These are phyloP conservation scores for Dothistroma pini DNA, from an alignment of 2,329 filamentous ascomycete genomes.

Conservation along the genomic window DNA sequence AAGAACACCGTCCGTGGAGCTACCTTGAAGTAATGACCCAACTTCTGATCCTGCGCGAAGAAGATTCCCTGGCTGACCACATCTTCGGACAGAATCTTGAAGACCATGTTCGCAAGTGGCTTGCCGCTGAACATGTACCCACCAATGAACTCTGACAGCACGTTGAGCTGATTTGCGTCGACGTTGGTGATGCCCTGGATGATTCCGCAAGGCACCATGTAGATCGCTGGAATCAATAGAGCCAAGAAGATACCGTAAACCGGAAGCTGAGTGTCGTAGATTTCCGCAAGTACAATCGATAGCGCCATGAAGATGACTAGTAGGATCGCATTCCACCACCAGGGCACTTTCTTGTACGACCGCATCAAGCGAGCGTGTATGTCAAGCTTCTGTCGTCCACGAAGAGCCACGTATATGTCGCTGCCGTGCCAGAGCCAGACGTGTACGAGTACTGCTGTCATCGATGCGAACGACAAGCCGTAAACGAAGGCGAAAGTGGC, in stretches of 20 bases:
- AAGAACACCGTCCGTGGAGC: constrained; percentile 45
- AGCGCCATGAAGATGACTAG: constrained; percentile 27
- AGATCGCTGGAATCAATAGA: constrained; percentile 69
- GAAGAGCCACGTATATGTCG: constrained; percentile 32
- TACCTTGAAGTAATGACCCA: constrained; percentile 40
- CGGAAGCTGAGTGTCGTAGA: constrained; percentile 44
- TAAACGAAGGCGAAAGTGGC: constrained; percentile 40
- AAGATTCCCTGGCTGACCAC: constrained; percentile 33
- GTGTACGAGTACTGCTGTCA: constrained; percentile 37
- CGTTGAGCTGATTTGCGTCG: constrained; percentile 36
- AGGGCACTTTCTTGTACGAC: constrained; percentile 75
- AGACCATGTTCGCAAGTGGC: constrained; percentile 36
- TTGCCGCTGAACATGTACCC: constrained; percentile 47
- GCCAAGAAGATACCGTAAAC: constrained; percentile 84
- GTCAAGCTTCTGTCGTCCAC: constrained; percentile 27
- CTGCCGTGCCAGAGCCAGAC: constrained; percentile 36
- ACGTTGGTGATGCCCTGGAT: constrained; percentile 77
- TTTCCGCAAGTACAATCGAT: constrained; percentile 27
- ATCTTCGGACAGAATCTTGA: constrained; percentile 33
- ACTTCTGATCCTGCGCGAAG: constrained; percentile 35
- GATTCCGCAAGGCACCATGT: constrained; percentile 88
- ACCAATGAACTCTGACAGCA: constrained; percentile 48
- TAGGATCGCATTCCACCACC: constrained; percentile 56
- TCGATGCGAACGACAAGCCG: constrained; percentile 38
- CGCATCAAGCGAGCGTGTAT: constrained; percentile 76